Percentiles rank a stretch among this genome's conserved stretches.
These are phyloP conservation scores for Diaporthe ilicicola DNA, from an alignment of 2,329 filamentous ascomycete species.

Conservation along the genomic window DNA sequence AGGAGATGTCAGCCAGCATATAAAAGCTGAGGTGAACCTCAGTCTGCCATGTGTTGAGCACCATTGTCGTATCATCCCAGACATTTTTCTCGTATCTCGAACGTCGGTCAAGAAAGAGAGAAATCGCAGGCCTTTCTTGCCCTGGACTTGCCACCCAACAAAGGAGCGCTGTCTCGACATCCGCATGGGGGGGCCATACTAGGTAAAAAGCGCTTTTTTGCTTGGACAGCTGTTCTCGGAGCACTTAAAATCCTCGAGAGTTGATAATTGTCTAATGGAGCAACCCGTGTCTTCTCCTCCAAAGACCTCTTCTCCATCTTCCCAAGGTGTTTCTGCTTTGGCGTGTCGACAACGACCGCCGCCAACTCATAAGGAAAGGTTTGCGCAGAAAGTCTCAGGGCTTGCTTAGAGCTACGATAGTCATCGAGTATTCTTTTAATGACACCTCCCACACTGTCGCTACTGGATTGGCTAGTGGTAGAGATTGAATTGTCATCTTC, in stretches of 20 bases:
- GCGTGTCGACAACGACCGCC: background rate
- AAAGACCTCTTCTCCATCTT: background rate
- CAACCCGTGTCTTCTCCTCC: background rate
- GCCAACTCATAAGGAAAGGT: too few species aligned
- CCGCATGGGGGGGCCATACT: background rate
- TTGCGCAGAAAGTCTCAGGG: background rate
- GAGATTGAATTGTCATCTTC: background rate
- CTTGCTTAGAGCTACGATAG: background rate
- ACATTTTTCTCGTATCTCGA: slow-evolving; percentile 33
- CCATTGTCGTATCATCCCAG: slow-evolving; percentile 38
- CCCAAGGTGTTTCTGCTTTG: slow-evolving; percentile 3
- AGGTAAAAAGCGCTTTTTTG: background rate
- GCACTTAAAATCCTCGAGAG: background rate
- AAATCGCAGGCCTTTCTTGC: slow-evolving; percentile 27
- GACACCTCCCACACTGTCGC: background rate
- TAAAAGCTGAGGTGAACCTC: slow-evolving; percentile 43
- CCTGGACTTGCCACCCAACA: slow-evolving; percentile 9
- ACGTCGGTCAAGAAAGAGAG: slow-evolving; percentile 38
- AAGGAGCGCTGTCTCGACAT: background rate
- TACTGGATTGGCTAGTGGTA: background rate
- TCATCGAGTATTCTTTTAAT: background rate
- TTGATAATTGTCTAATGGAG: background rate
- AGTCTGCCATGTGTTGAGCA: slow-evolving; percentile 41
- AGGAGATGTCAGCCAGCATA: slow-evolving; percentile 20
- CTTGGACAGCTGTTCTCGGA: background rate